Percentiles rank a stretch among this genome's conserved stretches.
Evolutionary conservation across 345 rosid genomes (phyloP).

Genomic region (Citrus hindsii): DNA sequence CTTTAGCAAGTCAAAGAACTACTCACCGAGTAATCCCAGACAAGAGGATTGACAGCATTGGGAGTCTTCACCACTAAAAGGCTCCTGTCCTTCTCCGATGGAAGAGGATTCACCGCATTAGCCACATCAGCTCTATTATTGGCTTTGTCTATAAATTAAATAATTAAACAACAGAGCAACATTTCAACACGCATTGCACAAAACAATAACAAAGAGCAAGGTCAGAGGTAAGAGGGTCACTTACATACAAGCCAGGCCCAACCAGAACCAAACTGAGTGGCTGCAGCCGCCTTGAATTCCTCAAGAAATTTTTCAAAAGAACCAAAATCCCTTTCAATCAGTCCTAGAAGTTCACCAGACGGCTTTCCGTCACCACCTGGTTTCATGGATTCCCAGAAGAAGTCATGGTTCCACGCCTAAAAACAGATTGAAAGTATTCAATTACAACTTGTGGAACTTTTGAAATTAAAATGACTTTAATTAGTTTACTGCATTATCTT

Average conservation of each 20-base stretch:
- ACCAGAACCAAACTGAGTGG: conserved; percentile 91
- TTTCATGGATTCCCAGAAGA: conserved; percentile 91
- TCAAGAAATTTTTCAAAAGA: conserved; percentile 53
- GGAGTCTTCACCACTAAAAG: conserved; percentile 85
- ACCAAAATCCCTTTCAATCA: conserved; percentile 85
- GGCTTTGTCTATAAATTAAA: conserved; percentile 58
- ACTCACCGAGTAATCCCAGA: conserved; percentile 89
- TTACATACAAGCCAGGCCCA: conserved; percentile 96
- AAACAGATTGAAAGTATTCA: not conserved
- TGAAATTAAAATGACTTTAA: not conserved
- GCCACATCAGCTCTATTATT: conserved; percentile 54
- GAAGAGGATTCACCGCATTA: conserved; percentile 62
- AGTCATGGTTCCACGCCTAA: conserved; percentile 95
- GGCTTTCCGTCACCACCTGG: conserved; percentile 96
- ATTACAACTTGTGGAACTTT: not conserved
- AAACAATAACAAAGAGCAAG: conserved; percentile 1
- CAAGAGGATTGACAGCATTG: conserved; percentile 87
- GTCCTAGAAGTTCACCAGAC: conserved; percentile 59
- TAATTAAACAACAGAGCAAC: not conserved
- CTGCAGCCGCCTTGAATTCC: conserved; percentile 67
- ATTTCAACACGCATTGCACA: not conserved
- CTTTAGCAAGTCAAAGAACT: not conserved
- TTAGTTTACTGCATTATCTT: not conserved
- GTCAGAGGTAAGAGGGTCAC: conserved; percentile 16
- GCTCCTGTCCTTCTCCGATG: conserved; percentile 71